Percentiles rank a stretch among this genome's conserved stretches.
Conservation (phyloP, 495 filamentous ascomycete species). For the Daldinia vernicosa region DNA sequence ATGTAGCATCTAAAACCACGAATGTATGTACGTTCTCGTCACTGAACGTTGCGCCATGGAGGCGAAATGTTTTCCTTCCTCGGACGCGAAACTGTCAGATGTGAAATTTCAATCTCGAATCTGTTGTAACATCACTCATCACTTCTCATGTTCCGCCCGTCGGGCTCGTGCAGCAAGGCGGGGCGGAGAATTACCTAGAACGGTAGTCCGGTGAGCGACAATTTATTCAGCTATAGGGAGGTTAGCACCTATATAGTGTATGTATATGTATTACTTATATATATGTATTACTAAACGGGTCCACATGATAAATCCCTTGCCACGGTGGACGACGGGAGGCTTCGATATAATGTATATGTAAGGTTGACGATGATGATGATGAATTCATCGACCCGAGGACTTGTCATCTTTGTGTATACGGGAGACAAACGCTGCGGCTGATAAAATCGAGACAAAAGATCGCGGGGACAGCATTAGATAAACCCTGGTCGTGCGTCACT, state of each 20-base stretch:
- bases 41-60: conserved; percentile 12
- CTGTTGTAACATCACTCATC: conserved; percentile 31
- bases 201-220: conserved; percentile 12
- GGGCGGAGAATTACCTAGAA: conserved; percentile 26
- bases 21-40: conserved; percentile 4
- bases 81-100: conserved; percentile 24
- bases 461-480: conserved; percentile 21
- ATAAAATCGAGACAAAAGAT: conserved; percentile 37
- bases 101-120: conserved; percentile 29
- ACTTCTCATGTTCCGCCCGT: conserved; percentile 30
- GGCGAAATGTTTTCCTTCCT: conserved; percentile 32
- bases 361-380: neutral
- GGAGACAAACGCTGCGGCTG: conserved; percentile 25
- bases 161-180: conserved; percentile 32
- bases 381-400: conserved; percentile 8
- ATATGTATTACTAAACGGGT: conserved; percentile 9
- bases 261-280: no score
- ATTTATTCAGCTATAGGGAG: conserved; percentile 1
- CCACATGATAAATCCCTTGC: conserved; percentile 8
- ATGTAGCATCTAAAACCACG: conserved; percentile 8
- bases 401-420: conserved; percentile 1
- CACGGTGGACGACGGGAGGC: neutral
- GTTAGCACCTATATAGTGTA: no score
- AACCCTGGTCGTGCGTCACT: conserved; percentile 32
- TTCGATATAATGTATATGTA: neutral